Percentiles rank a stretch among this genome's conserved stretches.
Conservation (phyloP, 352 stramenopile species). For the Phytophthora cactorum region DNA sequence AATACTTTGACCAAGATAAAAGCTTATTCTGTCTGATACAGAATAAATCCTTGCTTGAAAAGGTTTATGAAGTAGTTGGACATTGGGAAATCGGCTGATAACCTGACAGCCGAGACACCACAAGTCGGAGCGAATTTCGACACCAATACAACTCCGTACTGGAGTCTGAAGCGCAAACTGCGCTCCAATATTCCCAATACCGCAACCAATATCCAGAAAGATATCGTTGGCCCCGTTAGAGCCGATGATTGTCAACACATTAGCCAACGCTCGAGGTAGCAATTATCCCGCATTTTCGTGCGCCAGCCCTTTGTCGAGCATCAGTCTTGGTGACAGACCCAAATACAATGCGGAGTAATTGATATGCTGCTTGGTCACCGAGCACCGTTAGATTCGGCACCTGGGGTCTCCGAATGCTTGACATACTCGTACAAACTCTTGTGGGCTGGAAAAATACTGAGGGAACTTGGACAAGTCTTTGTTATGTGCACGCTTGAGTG, state of each 20-base stretch:
- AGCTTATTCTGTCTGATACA: neutral
- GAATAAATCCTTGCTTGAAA: neutral
- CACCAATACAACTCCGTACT: neutral
- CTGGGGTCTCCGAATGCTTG: neutral
- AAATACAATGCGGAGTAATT: slow-evolving; percentile 6
- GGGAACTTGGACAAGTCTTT: slow-evolving; percentile 9
- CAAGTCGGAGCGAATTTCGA: slow-evolving; percentile 9
- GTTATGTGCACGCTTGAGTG: slow-evolving; percentile 8
- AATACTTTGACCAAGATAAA: neutral
- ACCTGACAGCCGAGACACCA: neutral
- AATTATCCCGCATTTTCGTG: slow-evolving; percentile 12
- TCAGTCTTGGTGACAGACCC: slow-evolving; percentile 5
- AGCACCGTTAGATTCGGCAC: neutral
- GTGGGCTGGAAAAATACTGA: neutral
- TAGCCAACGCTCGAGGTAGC: neutral
- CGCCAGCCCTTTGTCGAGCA: slow-evolving; percentile 10
- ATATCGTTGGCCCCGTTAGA: neutral
- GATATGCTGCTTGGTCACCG: neutral
- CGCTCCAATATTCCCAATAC: slow-evolving; percentile 4
- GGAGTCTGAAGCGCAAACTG: slow-evolving; percentile 7
- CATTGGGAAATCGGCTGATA: slow-evolving; percentile 6
- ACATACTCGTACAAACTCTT: neutral
- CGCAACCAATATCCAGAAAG: slow-evolving; percentile 14
- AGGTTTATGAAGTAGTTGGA: neutral
- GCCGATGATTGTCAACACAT: neutral